phyloP scores from a whole-genome alignment of 176 grass and related monocot species.

The Triticum turgidum region DNA sequence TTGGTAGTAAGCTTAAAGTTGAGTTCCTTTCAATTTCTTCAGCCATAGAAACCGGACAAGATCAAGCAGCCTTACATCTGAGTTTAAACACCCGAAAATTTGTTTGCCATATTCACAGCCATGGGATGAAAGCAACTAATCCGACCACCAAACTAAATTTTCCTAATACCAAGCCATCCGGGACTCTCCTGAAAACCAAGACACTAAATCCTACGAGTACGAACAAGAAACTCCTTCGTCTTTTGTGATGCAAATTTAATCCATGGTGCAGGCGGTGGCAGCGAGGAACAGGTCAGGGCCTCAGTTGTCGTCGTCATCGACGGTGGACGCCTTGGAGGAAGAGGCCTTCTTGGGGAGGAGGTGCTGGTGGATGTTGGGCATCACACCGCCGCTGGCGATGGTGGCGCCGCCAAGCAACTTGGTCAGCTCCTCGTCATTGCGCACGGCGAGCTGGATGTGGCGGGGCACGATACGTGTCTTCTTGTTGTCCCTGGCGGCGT shows the following conservation, averaged over 20 bases:
- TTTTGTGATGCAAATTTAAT: neutral
- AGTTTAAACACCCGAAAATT: conserved; percentile 23
- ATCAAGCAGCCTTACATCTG: conserved; percentile 1
- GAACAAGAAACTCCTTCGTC: neutral
- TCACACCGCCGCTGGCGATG: conserved; percentile 83
- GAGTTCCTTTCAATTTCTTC: neutral
- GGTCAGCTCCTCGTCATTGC: conserved; percentile 88
- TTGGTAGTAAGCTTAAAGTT: neutral
- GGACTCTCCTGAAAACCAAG: neutral
- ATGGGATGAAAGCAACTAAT: neutral
- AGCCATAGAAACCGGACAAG: neutral
- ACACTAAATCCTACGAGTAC: conserved; percentile 12
- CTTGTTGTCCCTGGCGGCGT: conserved; percentile 91
- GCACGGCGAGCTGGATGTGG: conserved; percentile 79
- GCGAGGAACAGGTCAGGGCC: no score
- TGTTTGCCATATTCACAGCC: conserved; percentile 34
- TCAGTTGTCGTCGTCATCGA: conserved; percentile 56
- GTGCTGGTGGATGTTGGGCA: conserved; percentile 97
- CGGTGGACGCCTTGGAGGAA: conserved; percentile 45
- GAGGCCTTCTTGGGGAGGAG: conserved; percentile 78
- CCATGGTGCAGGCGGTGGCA: neutral
- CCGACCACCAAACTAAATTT: neutral
- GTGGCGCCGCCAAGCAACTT: conserved; percentile 69
- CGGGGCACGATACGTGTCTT: conserved; percentile 82
- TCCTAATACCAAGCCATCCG: neutral